Evolutionary conservation across 441 rosid genomes (phyloP), one percentile per base, ranked within the genome.

Genomic region (Eutrema salsugineum): DNA sequence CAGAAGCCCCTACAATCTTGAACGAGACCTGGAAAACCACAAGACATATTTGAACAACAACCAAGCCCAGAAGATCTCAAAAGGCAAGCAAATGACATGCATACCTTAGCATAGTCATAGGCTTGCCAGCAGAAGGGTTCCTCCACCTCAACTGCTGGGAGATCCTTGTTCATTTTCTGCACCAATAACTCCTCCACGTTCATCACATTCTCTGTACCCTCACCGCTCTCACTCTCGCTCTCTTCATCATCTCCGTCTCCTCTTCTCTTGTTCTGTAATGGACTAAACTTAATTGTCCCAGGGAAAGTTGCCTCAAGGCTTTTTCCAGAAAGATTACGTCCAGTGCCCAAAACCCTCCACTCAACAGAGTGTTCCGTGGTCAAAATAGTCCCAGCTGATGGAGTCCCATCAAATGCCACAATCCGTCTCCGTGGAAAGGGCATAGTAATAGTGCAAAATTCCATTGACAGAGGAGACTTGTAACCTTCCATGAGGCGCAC

Each of bases 101-200:
- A 66, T 83, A 91, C 90, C 81, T 90, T 94, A 22, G 99, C 98
- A 74, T 88, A 92, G 79, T 84, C 83, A 83, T 92, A 94, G 17
- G 98, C 99, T 68, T 86, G 93, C 97, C 99, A 94, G 80, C 92
- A 90, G 76, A 90, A 91, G 6, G 99, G 98, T 84, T 94, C 98
- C 83, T 92, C 98, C 63, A 90, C 82, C 73, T 90, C 98, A 77
- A 77, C 91, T 8, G 94, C 85, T 57, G 91, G 93, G 78, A 94
- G 98, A 78, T 84, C 84, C 82, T 86, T 88, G 80, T 70, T 89
- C 89, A 92, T 92, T 84, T 92, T 89, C 85, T 88, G 91, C 88
- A 88, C 84, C 71, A 94, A 79, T 66, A 81, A 82, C 42, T 91
- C 98, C 82, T 92, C 97, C 32, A 88, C 81, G 60, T 85, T 92